Base-by-base conservation (phyloP, 2,329 filamentous ascomycete genomes). In the Aureobasidium sp. region DNA sequence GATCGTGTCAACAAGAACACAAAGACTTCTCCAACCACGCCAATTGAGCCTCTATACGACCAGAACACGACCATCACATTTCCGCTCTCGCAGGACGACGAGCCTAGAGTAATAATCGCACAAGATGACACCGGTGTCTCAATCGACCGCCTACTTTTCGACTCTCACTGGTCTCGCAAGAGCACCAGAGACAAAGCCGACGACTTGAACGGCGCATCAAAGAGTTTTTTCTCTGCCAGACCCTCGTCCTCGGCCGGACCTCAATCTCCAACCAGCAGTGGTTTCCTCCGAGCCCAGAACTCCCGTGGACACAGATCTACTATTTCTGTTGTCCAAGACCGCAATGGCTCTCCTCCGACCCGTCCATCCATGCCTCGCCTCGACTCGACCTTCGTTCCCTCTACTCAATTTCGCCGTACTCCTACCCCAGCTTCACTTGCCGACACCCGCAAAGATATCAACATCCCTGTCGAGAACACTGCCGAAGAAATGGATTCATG, bases 401-500 rank as follows among this genome's bases (percentile, higher is more conserved):
- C 59, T 1, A 55, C 39, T 9, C 59, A 61, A n/a, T 32, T 55
- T 2, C 59, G 59, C 25, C 49, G 59, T 30, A 41, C 41, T 3
- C 32, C 59, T 4, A 42, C 29, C 1, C 21, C 48, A 13, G 25
- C 48, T 21, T 61, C 59, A 1, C 59, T 61, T 6, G 59, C 59
- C 21, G 59, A 61, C 21, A 32, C 59, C 14, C 48, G 50, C 13
- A 54, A 61, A 45, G 59, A 61, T 10, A 41, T 30, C 16, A 34
- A 48, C 9, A 3, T 16, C 7, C 59, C 59, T 11, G 42, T 55
- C 4, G 59, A 61, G 64, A 87, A 90, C 72, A 88, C 89, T 67
- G 81, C 83, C 16, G 87, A 90, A 68, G 84, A 90, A 69, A 79
- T 90, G 58, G 81, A 83, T 32, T 86, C 85, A 9, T 87, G 90